These are phyloP conservation scores for Lizonia empirigonia DNA, from an alignment of 2,329 filamentous ascomycete genomes.

Conservation along the genomic window DNA sequence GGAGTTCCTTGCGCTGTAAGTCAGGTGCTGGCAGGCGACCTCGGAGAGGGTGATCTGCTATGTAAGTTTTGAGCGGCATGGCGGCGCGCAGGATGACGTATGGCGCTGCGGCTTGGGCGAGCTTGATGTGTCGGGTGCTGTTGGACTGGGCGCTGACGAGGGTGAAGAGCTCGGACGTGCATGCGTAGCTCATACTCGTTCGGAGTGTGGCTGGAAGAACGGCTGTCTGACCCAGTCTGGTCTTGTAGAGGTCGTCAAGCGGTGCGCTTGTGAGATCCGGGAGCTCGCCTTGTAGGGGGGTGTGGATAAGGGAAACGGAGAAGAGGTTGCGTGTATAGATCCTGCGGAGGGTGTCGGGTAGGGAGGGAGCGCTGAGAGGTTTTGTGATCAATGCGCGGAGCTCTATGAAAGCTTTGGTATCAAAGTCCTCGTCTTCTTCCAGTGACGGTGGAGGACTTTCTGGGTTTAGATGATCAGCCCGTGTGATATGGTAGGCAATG, in stretches of 20 bases:
- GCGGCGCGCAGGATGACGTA: slow-evolving; percentile 83
- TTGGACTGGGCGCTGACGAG: slow-evolving; percentile 60
- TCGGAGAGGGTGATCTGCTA: slow-evolving; percentile 86
- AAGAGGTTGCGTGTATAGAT: slow-evolving; percentile 79
- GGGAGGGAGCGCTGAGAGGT: slow-evolving; percentile 66
- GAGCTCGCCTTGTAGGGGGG: slow-evolving; percentile 67
- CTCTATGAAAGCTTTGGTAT: slow-evolving; percentile 73
- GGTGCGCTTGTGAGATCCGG: slow-evolving; percentile 57
- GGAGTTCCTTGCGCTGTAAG: slow-evolving; percentile 77
- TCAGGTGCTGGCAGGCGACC: slow-evolving; percentile 88
- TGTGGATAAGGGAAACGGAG: slow-evolving; percentile 79
- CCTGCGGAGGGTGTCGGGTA: slow-evolving; percentile 70
- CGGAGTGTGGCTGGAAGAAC: slow-evolving; percentile 69
- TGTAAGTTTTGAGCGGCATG: slow-evolving; percentile 79
- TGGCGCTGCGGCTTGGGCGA: slow-evolving; percentile 77
- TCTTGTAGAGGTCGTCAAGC: slow-evolving; percentile 66
- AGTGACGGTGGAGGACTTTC: slow-evolving; percentile 37
- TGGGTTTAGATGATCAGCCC: slow-evolving; percentile 48
- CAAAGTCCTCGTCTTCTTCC: slow-evolving; percentile 75
- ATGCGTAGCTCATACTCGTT: slow-evolving; percentile 76
- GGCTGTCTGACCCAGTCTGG: slow-evolving; percentile 74
- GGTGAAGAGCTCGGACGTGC: slow-evolving; percentile 72
- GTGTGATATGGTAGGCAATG: slow-evolving; percentile 47
- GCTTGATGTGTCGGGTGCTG: slow-evolving; percentile 56
- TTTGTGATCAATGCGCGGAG: slow-evolving; percentile 76